Evolutionary conservation across 1,139 yeast species (phyloP), one percentile per base, ranked within the genome.

Genomic region (Magnusiomyces sp.): DNA sequence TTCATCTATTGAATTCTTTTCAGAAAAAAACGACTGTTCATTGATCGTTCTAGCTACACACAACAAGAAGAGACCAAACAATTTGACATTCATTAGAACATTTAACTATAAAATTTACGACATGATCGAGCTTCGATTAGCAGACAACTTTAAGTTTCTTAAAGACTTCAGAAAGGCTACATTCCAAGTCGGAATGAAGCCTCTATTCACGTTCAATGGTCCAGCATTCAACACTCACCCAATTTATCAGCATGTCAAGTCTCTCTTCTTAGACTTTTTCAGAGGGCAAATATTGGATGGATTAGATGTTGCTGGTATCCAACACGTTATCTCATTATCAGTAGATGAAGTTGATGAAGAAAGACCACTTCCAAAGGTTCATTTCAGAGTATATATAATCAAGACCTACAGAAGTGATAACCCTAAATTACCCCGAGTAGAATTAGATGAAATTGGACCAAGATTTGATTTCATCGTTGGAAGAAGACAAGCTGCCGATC

Each of bases 401-500:
- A 86, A 83, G 65, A 81, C 97, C 2, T 83, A 69, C 67, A 81
- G 76, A 65, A 81, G 90, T 55, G 66, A 69, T 32, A 92, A 88
- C 46, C 95, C 92, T 62, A 88, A 86, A 65, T 75, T 88, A 50
- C 98, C 98, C 50, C 77, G 98, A 65, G 90, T 92, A 33, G 98
- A 92, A 69, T 72, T 92, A 48, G 95, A 85, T 54, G 99, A 92
- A 69, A 83, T 88, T 59, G 99, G 99, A 1, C 99, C 99, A 51
- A 77, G 98, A 60, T 76, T 94, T 53, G 97, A 92, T 64, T 92
- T 92, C 70, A 81, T 83, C 60, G 77, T 92, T 55, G 98, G 98
- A 47, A 79, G 99, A 71, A 77, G 83, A 60, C 83, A 82, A 59
- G 71, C 78, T n/a, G 87, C 97, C 46, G 79, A 85, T 50, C 85